These are phyloP conservation scores for Thecaphora thlaspeos DNA, from an alignment of 1,284 basidiomycete genomes.

Conservation along the genomic window DNA sequence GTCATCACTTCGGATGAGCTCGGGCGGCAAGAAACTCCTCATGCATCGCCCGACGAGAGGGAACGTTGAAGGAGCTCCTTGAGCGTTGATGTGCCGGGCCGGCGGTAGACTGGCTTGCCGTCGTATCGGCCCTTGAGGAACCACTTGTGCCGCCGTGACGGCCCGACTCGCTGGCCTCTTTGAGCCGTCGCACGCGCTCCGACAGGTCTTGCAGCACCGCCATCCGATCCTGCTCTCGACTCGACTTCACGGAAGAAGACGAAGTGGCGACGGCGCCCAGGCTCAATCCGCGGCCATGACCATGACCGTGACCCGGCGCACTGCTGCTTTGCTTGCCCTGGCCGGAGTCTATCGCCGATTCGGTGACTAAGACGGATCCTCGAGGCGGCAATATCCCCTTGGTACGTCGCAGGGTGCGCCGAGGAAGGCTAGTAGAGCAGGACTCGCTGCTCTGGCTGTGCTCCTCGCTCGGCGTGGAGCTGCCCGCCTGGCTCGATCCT, in stretches of 20 bases:
- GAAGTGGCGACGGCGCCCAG: background rate
- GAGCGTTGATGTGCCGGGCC: slow-evolving; percentile 7
- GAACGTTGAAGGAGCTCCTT: slow-evolving; percentile 9
- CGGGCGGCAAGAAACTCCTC: slow-evolving; percentile 13
- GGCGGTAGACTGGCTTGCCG: no score
- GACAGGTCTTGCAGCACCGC: slow-evolving; percentile 27
- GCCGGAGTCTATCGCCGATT: no score
- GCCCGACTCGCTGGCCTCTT: slow-evolving; percentile 11
- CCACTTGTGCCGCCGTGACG: no score
- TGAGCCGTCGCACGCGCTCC: slow-evolving; percentile 13
- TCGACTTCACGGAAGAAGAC: background rate
- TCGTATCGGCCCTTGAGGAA: no score
- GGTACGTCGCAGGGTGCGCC: slow-evolving; percentile 10
- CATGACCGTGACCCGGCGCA: no score
- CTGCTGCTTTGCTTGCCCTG: no score
- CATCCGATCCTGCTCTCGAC: slow-evolving; percentile 12
- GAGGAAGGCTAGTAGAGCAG: background rate
- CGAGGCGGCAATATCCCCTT: slow-evolving; percentile 14
- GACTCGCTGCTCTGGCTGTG: no score
- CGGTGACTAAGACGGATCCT: slow-evolving; percentile 4
- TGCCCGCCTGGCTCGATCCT: no score
- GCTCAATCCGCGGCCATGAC: slow-evolving; percentile 5
- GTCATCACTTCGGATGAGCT: no score
- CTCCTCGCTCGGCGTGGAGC: no score
- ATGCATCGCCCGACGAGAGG: slow-evolving; percentile 22